phyloP scores from a whole-genome alignment of 371 early-diverging fungal species.

The Mortierella sp. region DNA sequence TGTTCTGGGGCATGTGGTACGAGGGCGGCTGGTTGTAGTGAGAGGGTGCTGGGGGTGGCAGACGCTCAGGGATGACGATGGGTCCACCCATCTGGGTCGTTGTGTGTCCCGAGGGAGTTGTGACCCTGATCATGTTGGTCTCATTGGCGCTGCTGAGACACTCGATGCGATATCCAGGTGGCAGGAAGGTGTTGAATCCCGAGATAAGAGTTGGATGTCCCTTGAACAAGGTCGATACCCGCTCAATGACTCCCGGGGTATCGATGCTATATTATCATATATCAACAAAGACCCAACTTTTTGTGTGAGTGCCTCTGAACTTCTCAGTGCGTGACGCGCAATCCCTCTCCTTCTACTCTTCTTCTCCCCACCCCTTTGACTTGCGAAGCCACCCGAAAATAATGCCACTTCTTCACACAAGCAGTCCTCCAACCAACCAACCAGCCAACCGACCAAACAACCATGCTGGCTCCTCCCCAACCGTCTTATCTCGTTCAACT shows the following conservation, averaged over 20 bases:
- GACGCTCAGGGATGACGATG: conserved; percentile 54
- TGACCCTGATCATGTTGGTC: conserved; percentile 84
- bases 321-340: conserved; percentile 4
- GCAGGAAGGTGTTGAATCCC: conserved; percentile 99
- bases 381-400: conserved; percentile 14
- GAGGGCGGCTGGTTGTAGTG: conserved; percentile 44
- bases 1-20: conserved; percentile 50
- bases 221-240: conserved; percentile 95
- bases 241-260: conserved; percentile 98
- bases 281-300: neutral
- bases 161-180: conserved; percentile 96
- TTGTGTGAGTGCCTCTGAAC: conserved; percentile 18
- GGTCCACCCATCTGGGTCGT: conserved; percentile 66
- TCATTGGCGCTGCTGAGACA: conserved; percentile 77
- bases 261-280: conserved; percentile 77
- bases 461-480: neutral
- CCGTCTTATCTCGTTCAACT: neutral
- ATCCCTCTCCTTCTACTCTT: neutral
- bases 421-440: conserved; percentile 15
- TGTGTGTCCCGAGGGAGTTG: conserved; percentile 87
- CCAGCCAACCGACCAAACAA: no score
- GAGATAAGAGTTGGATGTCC: conserved; percentile 94
- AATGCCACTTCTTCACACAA: conserved; percentile 10
- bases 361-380: neutral
- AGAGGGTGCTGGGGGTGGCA: conserved; percentile 55